phyloP scores from a whole-genome alignment of 2,329 filamentous ascomycete species.

The Sarocladiaceae sp. region DNA sequence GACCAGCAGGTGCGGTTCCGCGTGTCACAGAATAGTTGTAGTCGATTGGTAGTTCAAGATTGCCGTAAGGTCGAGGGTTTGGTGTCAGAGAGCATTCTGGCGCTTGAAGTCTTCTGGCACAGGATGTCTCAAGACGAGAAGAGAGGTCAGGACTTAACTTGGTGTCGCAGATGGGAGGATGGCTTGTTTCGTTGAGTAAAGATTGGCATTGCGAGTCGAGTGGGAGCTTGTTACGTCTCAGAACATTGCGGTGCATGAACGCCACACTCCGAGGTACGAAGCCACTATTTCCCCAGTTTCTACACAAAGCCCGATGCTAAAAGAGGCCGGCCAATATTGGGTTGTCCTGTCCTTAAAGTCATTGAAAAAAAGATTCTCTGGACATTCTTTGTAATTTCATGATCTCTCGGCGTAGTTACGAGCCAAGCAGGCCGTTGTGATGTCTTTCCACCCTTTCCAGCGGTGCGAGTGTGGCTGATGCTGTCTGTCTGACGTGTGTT shows the following conservation, averaged over 20 bases:
- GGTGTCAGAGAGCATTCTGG: not conserved
- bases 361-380: too few species aligned
- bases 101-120: not conserved
- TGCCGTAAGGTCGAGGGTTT: not conserved
- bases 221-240: conserved; percentile 10
- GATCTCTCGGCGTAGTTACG: too few species aligned
- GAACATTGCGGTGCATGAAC: not conserved
- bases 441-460: too few species aligned
- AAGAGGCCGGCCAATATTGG: too few species aligned
- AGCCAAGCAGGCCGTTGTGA: too few species aligned
- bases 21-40: not conserved
- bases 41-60: not conserved
- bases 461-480: not conserved
- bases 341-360: too few species aligned
- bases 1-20: not conserved
- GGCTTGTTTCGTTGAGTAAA: not conserved
- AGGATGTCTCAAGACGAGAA: not conserved
- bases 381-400: too few species aligned
- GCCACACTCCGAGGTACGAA: not conserved
- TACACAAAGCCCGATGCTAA: too few species aligned
- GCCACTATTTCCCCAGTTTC: too few species aligned
- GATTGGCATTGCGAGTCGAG: conserved; percentile 3
- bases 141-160: not conserved
- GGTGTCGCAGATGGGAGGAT: not conserved
- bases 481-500: not conserved